Percentiles rank a stretch among this genome's conserved stretches.
Conservation (phyloP, 306 rosid species). For the Fagus sylvatica region DNA sequence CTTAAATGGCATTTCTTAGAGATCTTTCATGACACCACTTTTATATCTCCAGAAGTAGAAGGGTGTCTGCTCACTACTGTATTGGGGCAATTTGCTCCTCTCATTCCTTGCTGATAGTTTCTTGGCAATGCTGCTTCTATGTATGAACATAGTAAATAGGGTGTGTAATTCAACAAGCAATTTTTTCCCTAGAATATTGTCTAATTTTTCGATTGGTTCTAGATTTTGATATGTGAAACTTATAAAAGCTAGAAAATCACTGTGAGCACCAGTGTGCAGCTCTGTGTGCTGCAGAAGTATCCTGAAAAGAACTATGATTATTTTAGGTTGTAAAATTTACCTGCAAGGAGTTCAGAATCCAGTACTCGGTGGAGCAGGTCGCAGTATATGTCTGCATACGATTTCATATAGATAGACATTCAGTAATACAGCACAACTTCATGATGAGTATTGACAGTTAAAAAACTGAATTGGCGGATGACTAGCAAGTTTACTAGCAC, state of each 20-base stretch:
- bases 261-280: background rate
- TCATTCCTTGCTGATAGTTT: background rate
- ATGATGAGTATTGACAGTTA: background rate
- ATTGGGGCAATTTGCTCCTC: background rate
- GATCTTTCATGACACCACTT: background rate
- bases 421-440: background rate
- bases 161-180: background rate
- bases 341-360: slow-evolving; percentile 79
- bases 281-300: background rate
- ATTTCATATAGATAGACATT: slow-evolving; percentile 14
- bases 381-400: slow-evolving; percentile 63
- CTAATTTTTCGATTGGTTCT: background rate
- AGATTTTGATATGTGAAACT: background rate
- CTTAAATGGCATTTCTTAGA: background rate
- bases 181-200: background rate
- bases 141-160: background rate
- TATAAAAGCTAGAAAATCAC: background rate
- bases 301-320: background rate
- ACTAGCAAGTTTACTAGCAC: background rate
- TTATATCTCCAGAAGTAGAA: background rate
- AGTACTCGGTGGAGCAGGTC: slow-evolving; percentile 68
- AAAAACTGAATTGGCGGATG: background rate
- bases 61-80: background rate
- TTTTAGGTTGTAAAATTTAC: slow-evolving; percentile 31
- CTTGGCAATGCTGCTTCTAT: background rate